A percentile compares a stretch with the other conserved stretches of the same genome.
phyloP scores from a whole-genome alignment of 1,139 yeast species.

The Pichia terricola region DNA sequence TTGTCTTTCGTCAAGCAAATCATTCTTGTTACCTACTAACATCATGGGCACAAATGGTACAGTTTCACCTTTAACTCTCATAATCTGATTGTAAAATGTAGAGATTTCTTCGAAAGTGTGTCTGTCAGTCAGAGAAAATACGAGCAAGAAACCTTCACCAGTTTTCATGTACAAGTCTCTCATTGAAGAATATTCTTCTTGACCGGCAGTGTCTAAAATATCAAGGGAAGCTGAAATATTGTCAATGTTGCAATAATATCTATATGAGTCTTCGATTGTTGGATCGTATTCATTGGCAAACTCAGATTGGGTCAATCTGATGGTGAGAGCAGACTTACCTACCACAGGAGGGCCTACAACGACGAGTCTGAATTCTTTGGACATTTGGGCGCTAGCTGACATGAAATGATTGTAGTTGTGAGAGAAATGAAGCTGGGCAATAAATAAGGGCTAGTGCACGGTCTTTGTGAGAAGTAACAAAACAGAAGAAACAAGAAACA shows the following conservation, averaged over 20 bases:
- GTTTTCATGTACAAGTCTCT: conserved; percentile 73
- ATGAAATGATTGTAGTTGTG: not conserved
- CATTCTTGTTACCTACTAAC: conserved; percentile 82
- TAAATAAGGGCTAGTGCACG: too few relatives aligned
- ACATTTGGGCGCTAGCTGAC: conserved; percentile 4
- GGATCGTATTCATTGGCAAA: conserved; percentile 97
- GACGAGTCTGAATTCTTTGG: conserved; percentile 74
- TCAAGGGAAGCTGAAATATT: conserved; percentile 46
- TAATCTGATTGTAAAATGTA: conserved; percentile 79
- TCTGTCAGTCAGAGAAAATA: conserved; percentile 83
- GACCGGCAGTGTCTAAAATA: conserved; percentile 96
- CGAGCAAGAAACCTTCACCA: conserved; percentile 79
- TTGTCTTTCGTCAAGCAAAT: conserved; percentile 65
- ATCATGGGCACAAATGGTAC: conserved; percentile 65
- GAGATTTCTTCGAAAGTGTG: conserved; percentile 74
- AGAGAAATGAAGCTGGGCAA: too few relatives aligned
- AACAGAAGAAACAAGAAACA: not conserved
- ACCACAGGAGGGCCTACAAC: conserved; percentile 99
- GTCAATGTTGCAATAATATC: conserved; percentile 47
- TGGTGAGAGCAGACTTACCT: conserved; percentile 92
- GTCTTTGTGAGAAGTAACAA: too few relatives aligned
- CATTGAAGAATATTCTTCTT: conserved; percentile 94
- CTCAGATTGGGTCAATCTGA: conserved; percentile 81
- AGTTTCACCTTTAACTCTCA: conserved; percentile 73
- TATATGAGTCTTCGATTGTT: conserved; percentile 77